phyloP scores from a whole-genome alignment of 148 eudicot genomes.

The Rhododendron ferrugineum region DNA sequence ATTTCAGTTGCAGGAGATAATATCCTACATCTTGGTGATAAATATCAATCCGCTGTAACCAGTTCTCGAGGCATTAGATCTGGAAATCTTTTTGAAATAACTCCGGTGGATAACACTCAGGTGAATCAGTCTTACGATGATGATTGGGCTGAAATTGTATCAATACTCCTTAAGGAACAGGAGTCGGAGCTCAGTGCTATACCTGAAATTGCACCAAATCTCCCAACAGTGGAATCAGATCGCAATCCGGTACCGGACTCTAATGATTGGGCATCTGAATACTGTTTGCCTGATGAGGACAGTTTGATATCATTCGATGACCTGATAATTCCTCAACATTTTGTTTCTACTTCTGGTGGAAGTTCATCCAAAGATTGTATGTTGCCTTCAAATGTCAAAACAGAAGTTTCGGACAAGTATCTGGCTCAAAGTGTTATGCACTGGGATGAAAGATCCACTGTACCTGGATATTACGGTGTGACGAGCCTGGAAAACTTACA shows the following conservation, averaged over 20 bases:
- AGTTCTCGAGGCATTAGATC: not conserved
- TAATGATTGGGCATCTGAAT: not conserved
- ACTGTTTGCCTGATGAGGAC: constrained; percentile 14
- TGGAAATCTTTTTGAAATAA: not conserved
- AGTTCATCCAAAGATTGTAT: not conserved
- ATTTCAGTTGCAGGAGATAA: not conserved
- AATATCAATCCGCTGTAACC: not conserved
- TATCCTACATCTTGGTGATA: not conserved
- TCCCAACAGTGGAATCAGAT: not conserved
- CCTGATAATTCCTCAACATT: constrained; percentile 1
- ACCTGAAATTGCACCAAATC: not conserved
- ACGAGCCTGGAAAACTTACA: not conserved
- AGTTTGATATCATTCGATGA: constrained; percentile 15
- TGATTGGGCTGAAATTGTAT: constrained; percentile 8
- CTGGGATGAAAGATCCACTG: not conserved
- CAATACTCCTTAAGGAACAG: not conserved
- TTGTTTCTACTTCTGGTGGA: not conserved
- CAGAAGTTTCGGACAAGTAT: not conserved
- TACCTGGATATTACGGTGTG: not conserved
- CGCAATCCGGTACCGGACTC: not conserved
- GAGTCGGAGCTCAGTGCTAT: not conserved
- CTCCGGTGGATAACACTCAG: not conserved
- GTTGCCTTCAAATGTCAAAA: not conserved
- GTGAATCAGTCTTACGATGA: constrained; percentile 8
- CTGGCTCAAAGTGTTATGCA: not conserved